A percentile compares a stretch with the other conserved stretches of the same genome.
Evolutionary conservation across 2,329 filamentous ascomycete genomes (phyloP).

Genomic region (Xylogone sp.): DNA sequence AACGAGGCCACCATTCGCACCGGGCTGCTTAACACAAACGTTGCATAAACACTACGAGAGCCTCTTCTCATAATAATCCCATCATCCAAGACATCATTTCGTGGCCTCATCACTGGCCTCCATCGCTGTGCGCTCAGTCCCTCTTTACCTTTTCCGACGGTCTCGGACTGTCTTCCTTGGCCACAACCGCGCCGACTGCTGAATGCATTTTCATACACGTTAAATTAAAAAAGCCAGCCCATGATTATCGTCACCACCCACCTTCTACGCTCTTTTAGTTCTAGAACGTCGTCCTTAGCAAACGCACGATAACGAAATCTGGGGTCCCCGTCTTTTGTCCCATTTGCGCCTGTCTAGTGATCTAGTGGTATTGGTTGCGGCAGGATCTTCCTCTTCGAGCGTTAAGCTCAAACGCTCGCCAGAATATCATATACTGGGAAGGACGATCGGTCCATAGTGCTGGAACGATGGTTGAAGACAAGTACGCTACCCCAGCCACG

Average conservation of each 20-base stretch:
- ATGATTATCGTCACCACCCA: background rate
- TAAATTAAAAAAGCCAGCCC: background rate
- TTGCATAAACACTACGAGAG: background rate
- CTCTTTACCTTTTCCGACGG: background rate
- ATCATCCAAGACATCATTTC: background rate
- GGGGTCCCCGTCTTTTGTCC: background rate
- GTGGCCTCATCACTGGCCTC: background rate
- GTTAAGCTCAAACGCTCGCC: conserved; percentile 17
- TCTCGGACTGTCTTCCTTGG: background rate
- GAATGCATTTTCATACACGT: background rate
- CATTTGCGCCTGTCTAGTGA: background rate
- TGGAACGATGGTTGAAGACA: conserved; percentile 40
- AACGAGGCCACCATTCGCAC: background rate
- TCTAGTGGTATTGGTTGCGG: conserved; percentile 6
- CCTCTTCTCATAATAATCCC: background rate
- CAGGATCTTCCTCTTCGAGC: conserved; percentile 14
- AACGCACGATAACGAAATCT: background rate
- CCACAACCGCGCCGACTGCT: background rate
- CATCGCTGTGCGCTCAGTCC: background rate
- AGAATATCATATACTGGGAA: background rate
- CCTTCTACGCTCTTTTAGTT: background rate
- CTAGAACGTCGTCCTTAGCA: background rate
- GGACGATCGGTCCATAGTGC: background rate
- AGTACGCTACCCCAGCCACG: conserved; percentile 29
- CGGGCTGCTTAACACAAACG: background rate